phyloP scores from a whole-genome alignment of 768 basidiomycete species.

The Peribolospora baueri region DNA sequence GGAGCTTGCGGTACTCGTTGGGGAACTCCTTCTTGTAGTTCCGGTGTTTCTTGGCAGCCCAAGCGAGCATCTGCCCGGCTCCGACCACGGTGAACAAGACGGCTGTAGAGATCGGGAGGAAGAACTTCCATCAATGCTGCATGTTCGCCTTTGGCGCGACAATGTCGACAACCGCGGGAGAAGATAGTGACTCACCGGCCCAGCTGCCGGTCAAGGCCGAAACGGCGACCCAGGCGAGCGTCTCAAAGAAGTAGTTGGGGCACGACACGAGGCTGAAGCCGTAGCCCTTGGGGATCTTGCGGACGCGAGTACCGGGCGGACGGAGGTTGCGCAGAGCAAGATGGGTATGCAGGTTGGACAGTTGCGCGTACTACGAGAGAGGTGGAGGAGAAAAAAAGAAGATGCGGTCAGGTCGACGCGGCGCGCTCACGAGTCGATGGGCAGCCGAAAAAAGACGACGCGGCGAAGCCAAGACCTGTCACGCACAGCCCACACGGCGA shows the following conservation, averaged over 20 bases:
- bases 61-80: conserved; percentile 44
- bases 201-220: conserved; percentile 52
- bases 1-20: conserved; percentile 42
- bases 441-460: background rate
- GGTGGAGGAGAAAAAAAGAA: conserved; percentile 1
- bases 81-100: conserved; percentile 38
- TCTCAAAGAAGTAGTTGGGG: conserved; percentile 91
- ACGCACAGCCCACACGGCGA: conserved; percentile 53
- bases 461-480: background rate
- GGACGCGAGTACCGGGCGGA: conserved; percentile 47
- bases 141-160: background rate
- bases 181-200: conserved; percentile 30
- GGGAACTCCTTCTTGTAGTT: conserved; percentile 87
- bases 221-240: conserved; percentile 45
- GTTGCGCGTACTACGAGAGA: conserved; percentile 40
- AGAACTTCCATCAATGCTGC: background rate
- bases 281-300: conserved; percentile 76
- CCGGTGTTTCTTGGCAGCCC: conserved; percentile 78
- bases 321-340: conserved; percentile 60
- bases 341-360: conserved; percentile 67
- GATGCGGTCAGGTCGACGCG: background rate
- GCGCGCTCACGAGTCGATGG: background rate
- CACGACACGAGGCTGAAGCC: conserved; percentile 67
- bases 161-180: background rate
- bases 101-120: conserved; percentile 16